phyloP scores from a whole-genome alignment of 495 filamentous ascomycete species.

The Rhypophila decipiens region DNA sequence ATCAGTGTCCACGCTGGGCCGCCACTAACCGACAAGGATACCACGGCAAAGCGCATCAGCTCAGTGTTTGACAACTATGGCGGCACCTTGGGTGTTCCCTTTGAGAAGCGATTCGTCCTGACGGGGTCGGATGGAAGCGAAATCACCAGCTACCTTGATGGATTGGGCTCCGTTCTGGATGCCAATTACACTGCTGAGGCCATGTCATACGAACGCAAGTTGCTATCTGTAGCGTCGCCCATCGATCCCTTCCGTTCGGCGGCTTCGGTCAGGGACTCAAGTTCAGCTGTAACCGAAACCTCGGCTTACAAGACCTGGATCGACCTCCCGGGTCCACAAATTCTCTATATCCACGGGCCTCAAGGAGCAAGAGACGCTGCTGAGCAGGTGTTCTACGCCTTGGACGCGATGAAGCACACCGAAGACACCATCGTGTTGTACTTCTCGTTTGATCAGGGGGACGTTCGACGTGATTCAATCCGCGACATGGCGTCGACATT shows the following conservation, averaged over 20 bases:
- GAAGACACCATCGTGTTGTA: conserved; percentile 6
- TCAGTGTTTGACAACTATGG: not conserved
- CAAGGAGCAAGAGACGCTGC: not conserved
- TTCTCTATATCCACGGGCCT: conserved; percentile 9
- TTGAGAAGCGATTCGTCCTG: conserved; percentile 3
- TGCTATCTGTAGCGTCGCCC: conserved; percentile 7
- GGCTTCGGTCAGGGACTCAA: not conserved
- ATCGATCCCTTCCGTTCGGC: conserved; percentile 2
- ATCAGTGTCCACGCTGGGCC: conserved; percentile 1
- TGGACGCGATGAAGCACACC: not conserved
- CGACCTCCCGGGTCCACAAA: conserved; percentile 6
- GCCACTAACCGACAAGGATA: not conserved
- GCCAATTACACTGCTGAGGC: not conserved
- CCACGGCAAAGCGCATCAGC: not conserved
- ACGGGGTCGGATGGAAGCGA: not conserved
- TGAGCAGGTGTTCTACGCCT: conserved; percentile 4
- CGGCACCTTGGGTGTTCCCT: conserved; percentile 1
- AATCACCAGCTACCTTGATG: not conserved
- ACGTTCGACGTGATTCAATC: conserved; percentile 9
- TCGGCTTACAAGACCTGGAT: conserved; percentile 4
- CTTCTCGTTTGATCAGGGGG: conserved; percentile 15
- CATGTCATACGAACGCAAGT: not conserved
- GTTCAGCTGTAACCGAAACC: conserved; percentile 2
- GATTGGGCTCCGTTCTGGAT: not conserved
- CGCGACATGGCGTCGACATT: conserved; percentile 14